These are phyloP conservation scores for Amylostereum chailletii DNA, from an alignment of 1,284 basidiomycete species.

Conservation along the genomic window DNA sequence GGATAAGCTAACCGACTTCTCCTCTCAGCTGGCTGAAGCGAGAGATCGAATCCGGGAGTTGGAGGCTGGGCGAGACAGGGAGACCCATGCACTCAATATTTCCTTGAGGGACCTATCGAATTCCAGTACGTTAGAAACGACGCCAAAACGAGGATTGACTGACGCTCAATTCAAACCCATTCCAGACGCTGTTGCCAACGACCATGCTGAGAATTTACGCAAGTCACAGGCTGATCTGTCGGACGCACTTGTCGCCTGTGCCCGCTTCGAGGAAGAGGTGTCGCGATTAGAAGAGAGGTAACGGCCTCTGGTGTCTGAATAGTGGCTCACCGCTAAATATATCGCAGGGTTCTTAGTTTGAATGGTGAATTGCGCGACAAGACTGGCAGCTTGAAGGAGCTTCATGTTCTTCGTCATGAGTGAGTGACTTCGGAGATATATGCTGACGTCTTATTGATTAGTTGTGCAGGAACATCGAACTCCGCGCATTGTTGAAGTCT, in stretches of 20 bases:
- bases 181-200: conserved; percentile 8
- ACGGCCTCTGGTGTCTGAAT: not conserved
- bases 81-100: conserved; percentile 16
- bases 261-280: conserved; percentile 15
- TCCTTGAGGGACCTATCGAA: conserved; percentile 13
- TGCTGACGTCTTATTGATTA: not conserved
- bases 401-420: not conserved
- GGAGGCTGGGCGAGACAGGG: conserved; percentile 17
- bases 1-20: conserved; percentile 23
- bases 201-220: conserved; percentile 15
- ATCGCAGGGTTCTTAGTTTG: not conserved
- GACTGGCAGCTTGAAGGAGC: not conserved
- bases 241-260: conserved; percentile 12
- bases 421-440: not conserved
- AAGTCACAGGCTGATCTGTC: conserved; percentile 6
- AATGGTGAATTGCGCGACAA: not conserved
- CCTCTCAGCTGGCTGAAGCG: conserved; percentile 24
- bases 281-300: conserved; percentile 16
- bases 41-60: conserved; percentile 20
- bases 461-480: conserved; percentile 7
- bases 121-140: conserved; percentile 14
- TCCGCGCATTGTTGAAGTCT: conserved; percentile 9
- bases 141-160: not conserved
- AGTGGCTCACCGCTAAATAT: not conserved
- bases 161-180: not conserved